These are phyloP conservation scores for Hericium alpestre DNA, from an alignment of 768 basidiomycete genomes.

Conservation along the genomic window DNA sequence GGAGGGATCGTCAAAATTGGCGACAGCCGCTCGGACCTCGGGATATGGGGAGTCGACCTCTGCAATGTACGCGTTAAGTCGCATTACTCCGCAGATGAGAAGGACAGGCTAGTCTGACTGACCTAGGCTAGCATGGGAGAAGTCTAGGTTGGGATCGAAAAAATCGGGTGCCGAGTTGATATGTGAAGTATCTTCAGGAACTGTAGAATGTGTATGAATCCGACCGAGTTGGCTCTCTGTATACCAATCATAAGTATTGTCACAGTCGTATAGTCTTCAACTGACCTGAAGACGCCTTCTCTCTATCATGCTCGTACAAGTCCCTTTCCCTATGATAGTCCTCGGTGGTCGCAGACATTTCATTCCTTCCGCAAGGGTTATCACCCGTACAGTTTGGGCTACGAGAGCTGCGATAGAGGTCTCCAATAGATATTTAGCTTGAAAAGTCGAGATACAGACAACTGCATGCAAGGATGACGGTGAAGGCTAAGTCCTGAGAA, in stretches of 20 bases:
- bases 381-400: not conserved
- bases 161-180: not conserved
- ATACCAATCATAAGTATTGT: not conserved
- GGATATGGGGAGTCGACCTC: slow-evolving; percentile 20
- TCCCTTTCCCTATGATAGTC: not conserved
- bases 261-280: too few species aligned
- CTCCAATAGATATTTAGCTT: too few species aligned
- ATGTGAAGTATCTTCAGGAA: not conserved
- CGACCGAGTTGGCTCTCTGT: not conserved
- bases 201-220: not conserved
- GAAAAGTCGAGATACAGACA: too few species aligned
- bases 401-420: too few species aligned
- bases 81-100: not conserved
- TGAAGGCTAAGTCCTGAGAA: too few species aligned
- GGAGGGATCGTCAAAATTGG: slow-evolving; percentile 51
- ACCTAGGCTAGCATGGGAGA: not conserved
- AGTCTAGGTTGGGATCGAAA: slow-evolving; percentile 3
- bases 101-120: not conserved
- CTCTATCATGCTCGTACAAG: not conserved
- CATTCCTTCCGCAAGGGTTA: not conserved
- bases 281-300: not conserved
- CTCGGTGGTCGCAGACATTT: not conserved
- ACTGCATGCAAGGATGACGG: too few species aligned
- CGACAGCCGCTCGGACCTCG: slow-evolving; percentile 40
- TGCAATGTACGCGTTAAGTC: not conserved